Conservation (phyloP, 192 early-diverging fungal species). For the Podila minutissima region DNA sequence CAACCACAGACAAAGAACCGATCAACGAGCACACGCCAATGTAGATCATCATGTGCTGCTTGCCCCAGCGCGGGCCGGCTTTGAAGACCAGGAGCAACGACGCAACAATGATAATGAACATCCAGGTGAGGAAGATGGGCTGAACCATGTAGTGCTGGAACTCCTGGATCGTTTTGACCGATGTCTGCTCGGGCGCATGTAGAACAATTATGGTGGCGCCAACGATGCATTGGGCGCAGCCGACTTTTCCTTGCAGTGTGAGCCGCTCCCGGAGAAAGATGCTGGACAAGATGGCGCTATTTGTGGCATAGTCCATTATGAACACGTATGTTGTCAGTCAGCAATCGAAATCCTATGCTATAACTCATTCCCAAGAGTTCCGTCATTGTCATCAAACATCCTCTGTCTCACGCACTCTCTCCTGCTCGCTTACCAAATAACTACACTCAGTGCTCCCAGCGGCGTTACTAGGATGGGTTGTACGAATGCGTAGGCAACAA, state of each 20-base stretch:
- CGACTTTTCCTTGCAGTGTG: constrained; percentile 83
- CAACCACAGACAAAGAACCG: constrained; percentile 88
- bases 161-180: constrained; percentile 80
- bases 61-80: constrained; percentile 81
- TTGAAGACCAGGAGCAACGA: constrained; percentile 79
- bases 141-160: constrained; percentile 77
- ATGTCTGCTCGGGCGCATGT: constrained; percentile 82
- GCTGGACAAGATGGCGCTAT: constrained; percentile 81
- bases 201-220: constrained; percentile 87
- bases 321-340: too few relatives aligned
- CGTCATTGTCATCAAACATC: too few relatives aligned
- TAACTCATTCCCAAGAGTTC: too few relatives aligned
- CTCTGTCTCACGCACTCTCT: neutral
- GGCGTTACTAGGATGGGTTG: constrained; percentile 94
- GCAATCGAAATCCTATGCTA: too few relatives aligned
- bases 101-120: constrained; percentile 64
- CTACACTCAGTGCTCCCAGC: constrained; percentile 88
- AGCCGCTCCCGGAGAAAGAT: constrained; percentile 88
- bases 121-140: constrained; percentile 81
- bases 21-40: constrained; percentile 92
- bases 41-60: constrained; percentile 85
- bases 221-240: constrained; percentile 88
- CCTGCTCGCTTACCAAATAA: constrained; percentile 65
- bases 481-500: constrained; percentile 93
- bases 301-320: too few relatives aligned